phyloP scores from a whole-genome alignment of 2,329 filamentous ascomycete species.

The Alternaria gaisen region DNA sequence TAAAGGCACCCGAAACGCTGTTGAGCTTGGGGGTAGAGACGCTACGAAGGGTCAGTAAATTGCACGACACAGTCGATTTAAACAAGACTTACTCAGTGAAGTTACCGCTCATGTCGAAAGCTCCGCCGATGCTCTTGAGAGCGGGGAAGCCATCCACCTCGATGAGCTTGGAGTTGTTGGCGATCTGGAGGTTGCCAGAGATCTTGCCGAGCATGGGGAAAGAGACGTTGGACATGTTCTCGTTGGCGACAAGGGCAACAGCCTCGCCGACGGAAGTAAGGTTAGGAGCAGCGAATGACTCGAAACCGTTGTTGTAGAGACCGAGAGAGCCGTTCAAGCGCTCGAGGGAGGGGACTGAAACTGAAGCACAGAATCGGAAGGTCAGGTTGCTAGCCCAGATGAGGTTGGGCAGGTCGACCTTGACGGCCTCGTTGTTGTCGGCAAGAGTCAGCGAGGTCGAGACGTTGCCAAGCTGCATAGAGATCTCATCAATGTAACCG shows the following conservation, averaged over 20 bases:
- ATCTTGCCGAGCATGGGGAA: slow-evolving; percentile 74
- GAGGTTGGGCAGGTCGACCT: slow-evolving; percentile 80
- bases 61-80: not conserved
- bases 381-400: slow-evolving; percentile 81
- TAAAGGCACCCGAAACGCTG: slow-evolving; percentile 60
- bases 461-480: slow-evolving; percentile 80
- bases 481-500: slow-evolving; percentile 76
- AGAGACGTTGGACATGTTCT: slow-evolving; percentile 73
- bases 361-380: slow-evolving; percentile 78
- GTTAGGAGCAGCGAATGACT: slow-evolving; percentile 70
- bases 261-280: slow-evolving; percentile 71
- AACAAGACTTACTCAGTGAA: slow-evolving; percentile 75
- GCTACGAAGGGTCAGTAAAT: slow-evolving; percentile 59
- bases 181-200: slow-evolving; percentile 81
- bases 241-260: slow-evolving; percentile 66
- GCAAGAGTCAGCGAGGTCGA: slow-evolving; percentile 75
- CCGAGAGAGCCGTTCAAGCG: slow-evolving; percentile 80
- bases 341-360: slow-evolving; percentile 76
- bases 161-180: slow-evolving; percentile 84
- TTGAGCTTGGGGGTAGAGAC: slow-evolving; percentile 69
- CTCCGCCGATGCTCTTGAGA: slow-evolving; percentile 76
- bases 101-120: slow-evolving; percentile 84
- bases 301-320: slow-evolving; percentile 82
- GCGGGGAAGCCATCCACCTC: slow-evolving; percentile 72
- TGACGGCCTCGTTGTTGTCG: slow-evolving; percentile 79